A percentile compares a stretch with the other conserved stretches of the same genome.
phyloP scores from a whole-genome alignment of 306 rosid species.

The Malus asiatica region DNA sequence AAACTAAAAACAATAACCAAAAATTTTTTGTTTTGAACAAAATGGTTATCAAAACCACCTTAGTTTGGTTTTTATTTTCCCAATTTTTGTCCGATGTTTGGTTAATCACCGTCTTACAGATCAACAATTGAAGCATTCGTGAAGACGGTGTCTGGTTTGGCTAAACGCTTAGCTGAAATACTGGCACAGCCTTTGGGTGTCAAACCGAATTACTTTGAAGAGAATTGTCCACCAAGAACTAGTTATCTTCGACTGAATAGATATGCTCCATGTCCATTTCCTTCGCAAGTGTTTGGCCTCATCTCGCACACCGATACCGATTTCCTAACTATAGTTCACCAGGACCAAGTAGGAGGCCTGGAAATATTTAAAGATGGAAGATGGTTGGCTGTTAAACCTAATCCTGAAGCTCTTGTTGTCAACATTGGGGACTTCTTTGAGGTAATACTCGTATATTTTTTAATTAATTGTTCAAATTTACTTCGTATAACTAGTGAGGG shows the following conservation, averaged over 20 bases:
- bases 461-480: neutral
- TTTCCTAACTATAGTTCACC: slow-evolving; percentile 24
- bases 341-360: slow-evolving; percentile 26
- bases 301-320: slow-evolving; percentile 56
- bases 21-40: too few relatives aligned
- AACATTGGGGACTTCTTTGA: slow-evolving; percentile 74
- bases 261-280: slow-evolving; percentile 59
- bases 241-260: slow-evolving; percentile 52
- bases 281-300: slow-evolving; percentile 48
- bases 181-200: slow-evolving; percentile 45
- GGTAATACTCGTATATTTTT: slow-evolving; percentile 26
- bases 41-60: neutral
- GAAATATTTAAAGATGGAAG: slow-evolving; percentile 15
- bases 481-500: neutral
- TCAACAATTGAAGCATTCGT: slow-evolving; percentile 36
- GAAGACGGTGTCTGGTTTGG: slow-evolving; percentile 19
- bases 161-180: slow-evolving; percentile 42
- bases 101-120: slow-evolving; percentile 10
- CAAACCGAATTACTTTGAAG: slow-evolving; percentile 33
- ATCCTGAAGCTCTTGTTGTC: slow-evolving; percentile 29
- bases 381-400: slow-evolving; percentile 26
- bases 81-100: neutral
- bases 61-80: neutral
- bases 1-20: too few relatives aligned
- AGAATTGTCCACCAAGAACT: slow-evolving; percentile 35